A percentile compares a stretch with the other conserved stretches of the same genome.
phyloP scores from a whole-genome alignment of 2,329 filamentous ascomycete species.

The Diplodia mutila region DNA sequence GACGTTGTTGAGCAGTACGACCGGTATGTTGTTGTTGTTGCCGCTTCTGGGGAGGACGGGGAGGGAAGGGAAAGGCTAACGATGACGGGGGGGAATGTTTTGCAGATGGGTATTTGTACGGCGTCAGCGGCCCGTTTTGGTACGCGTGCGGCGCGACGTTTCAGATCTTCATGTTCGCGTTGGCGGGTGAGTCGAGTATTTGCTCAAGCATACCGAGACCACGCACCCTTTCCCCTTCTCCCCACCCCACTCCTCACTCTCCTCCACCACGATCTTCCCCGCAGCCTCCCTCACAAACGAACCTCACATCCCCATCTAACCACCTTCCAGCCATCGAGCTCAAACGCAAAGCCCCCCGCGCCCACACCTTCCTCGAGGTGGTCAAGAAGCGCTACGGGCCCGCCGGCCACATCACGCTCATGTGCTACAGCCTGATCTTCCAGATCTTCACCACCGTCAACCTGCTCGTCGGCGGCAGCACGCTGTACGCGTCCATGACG shows the following conservation, averaged over 20 bases:
- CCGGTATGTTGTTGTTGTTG: background rate
- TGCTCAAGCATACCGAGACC: too few species aligned
- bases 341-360: constrained; percentile 39
- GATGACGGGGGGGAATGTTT: background rate
- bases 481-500: constrained; percentile 30
- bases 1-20: constrained; percentile 25
- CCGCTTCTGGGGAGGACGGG: too few species aligned
- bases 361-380: constrained; percentile 32
- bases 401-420: constrained; percentile 25
- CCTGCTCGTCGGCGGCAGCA: constrained; percentile 31
- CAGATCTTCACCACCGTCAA: constrained; percentile 26
- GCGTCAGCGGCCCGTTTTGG: constrained; percentile 36
- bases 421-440: constrained; percentile 26
- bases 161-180: constrained; percentile 33
- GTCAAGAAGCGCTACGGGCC: constrained; percentile 27
- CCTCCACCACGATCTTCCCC: too few species aligned
- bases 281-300: too few species aligned
- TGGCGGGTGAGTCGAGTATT: constrained; percentile 18
- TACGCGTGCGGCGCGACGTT: constrained; percentile 40
- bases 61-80: background rate
- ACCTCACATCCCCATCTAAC: too few species aligned
- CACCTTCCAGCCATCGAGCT: constrained; percentile 39
- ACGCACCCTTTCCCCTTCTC: too few species aligned
- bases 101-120: constrained; percentile 28
- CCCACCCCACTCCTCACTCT: too few species aligned